Conservation (phyloP, 208 protist genomes). For the Trypanosoma melophagium region DNA sequence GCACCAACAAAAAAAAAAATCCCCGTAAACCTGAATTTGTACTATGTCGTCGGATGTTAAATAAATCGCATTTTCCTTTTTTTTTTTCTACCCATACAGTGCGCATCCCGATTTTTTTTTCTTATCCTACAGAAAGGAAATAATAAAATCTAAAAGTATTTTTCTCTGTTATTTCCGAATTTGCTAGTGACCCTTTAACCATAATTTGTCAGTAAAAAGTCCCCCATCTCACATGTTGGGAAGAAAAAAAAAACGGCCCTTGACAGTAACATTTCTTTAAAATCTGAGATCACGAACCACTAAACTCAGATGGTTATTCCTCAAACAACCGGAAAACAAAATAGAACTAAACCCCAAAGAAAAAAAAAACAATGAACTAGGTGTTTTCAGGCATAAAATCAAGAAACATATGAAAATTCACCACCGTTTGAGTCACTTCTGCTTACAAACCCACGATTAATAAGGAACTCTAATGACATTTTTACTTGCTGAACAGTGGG, state of each 20-base stretch:
- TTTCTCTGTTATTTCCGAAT: conserved; percentile 4
- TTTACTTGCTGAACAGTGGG: conserved; percentile 45
- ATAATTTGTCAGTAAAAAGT: not conserved
- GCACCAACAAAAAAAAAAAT: not conserved
- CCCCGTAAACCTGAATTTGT: not conserved
- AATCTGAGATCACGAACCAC: not conserved
- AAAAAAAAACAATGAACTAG: conserved; percentile 8
- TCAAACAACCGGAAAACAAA: conserved; percentile 7
- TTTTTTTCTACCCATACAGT: not conserved
- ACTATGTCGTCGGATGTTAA: not conserved
- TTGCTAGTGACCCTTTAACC: not conserved
- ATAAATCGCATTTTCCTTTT: conserved; percentile 8
- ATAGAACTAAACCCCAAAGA: conserved; percentile 18
- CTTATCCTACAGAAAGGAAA: not conserved
- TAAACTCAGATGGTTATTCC: not conserved
- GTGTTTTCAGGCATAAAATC: not conserved
- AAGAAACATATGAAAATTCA: conserved; percentile 36
- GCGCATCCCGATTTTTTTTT: conserved; percentile 1
- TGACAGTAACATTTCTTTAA: not conserved
- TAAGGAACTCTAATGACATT: conserved; percentile 55
- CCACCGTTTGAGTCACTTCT: conserved; percentile 35
- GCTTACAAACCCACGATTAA: conserved; percentile 46
- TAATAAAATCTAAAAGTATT: conserved; percentile 5
- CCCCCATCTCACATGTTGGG: not conserved
- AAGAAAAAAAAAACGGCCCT: conserved; percentile 9